A percentile compares a stretch with the other conserved stretches of the same genome.
Evolutionary conservation across 1,284 basidiomycete genomes (phyloP).

Genomic region (Lignosus rhinocerotis): DNA sequence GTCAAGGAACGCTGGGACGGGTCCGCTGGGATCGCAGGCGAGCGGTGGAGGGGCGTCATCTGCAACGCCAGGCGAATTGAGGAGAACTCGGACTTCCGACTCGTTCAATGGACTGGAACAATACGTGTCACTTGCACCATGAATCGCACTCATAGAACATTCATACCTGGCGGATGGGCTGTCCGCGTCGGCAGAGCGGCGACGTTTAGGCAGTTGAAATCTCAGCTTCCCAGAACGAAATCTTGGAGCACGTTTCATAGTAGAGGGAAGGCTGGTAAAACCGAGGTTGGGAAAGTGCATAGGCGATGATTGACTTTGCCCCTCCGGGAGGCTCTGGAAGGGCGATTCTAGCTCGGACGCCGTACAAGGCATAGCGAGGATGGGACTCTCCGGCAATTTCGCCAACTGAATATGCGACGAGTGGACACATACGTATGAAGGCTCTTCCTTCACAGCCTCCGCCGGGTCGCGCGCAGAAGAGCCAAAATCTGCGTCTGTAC

Average conservation of each 20-base stretch:
- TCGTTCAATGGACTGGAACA: background rate
- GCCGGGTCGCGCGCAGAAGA: too few relatives aligned
- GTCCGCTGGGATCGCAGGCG: background rate
- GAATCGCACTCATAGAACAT: background rate
- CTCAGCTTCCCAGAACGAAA: conserved; percentile 5
- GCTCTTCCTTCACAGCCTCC: background rate
- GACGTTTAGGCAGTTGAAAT: conserved; percentile 1
- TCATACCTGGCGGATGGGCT: conserved; percentile 7
- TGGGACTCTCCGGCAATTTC: background rate
- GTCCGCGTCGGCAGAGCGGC: conserved; percentile 7
- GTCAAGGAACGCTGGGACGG: background rate
- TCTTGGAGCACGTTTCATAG: background rate
- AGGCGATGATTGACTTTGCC: background rate
- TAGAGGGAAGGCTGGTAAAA: background rate
- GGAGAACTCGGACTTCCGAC: background rate
- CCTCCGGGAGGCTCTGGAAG: background rate
- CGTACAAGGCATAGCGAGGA: background rate
- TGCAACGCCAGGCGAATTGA: too few relatives aligned
- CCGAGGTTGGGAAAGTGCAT: background rate
- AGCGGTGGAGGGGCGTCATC: background rate
- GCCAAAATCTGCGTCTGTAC: too few relatives aligned
- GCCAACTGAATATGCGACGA: background rate
- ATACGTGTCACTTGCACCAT: background rate
- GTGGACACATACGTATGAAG: background rate
- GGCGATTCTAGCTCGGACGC: too few relatives aligned